Evolutionary conservation across 2,329 filamentous ascomycete genomes (phyloP).

Genomic region (Ascomycota sp.): DNA sequence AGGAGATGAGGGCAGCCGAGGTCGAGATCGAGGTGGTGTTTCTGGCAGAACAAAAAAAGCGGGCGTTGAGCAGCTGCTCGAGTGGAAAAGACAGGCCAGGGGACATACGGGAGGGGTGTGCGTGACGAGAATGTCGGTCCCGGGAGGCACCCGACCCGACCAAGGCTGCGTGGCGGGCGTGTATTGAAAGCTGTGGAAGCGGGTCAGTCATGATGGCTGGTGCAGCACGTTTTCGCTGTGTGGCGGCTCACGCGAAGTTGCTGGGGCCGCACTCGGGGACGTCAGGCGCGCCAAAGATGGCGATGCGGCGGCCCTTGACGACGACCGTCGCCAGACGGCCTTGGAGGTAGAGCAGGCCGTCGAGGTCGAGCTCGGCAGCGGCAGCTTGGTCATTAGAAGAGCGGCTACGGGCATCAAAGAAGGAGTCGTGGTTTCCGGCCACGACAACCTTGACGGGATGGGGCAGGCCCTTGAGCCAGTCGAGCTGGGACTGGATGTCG

Average conservation of each 20-base stretch:
- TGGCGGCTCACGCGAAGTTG: slow-evolving; percentile 32
- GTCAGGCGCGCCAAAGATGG: slow-evolving; percentile 59
- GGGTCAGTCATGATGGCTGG: neutral
- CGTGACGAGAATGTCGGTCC: slow-evolving; percentile 60
- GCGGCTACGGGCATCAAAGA: slow-evolving; percentile 48
- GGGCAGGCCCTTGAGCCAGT: slow-evolving; percentile 57
- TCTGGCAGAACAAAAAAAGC: slow-evolving; percentile 12
- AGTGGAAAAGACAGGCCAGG: neutral
- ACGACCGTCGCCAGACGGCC: slow-evolving; percentile 40
- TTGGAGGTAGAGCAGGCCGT: slow-evolving; percentile 52
- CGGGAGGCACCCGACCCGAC: slow-evolving; percentile 44
- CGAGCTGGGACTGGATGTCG: slow-evolving; percentile 60
- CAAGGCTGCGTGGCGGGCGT: slow-evolving; percentile 42
- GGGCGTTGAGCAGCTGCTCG: neutral
- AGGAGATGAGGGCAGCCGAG: slow-evolving; percentile 52
- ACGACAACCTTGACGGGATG: slow-evolving; percentile 66
- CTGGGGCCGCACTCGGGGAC: slow-evolving; percentile 53
- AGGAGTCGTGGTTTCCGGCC: slow-evolving; percentile 74
- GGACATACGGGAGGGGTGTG: slow-evolving; percentile 46
- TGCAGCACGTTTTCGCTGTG: neutral
- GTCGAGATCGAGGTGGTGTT: slow-evolving; percentile 44
- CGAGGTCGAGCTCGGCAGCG: slow-evolving; percentile 37
- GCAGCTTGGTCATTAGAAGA: slow-evolving; percentile 29
- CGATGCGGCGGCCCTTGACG: slow-evolving; percentile 31
- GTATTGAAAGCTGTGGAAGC: slow-evolving; percentile 43